Percentiles rank a stretch among this genome's conserved stretches.
Evolutionary conservation across 805 yeast genomes (phyloP).

Genomic region (Isabelozyma heimii): DNA sequence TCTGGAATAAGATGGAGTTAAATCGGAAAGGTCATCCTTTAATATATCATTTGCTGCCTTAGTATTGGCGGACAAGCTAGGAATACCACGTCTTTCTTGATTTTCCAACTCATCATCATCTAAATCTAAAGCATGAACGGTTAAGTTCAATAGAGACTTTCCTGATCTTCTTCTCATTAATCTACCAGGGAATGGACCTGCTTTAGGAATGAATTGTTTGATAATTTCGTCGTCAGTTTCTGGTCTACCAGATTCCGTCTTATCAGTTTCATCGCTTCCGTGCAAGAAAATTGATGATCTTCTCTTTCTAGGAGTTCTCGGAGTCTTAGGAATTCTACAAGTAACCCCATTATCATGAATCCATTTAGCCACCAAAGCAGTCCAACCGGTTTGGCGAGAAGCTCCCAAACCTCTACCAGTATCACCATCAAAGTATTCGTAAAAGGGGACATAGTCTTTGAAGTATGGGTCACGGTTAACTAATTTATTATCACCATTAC

Average conservation of each 20-base stretch:
- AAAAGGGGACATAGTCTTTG: conserved; percentile 73
- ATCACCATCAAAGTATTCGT: conserved; percentile 91
- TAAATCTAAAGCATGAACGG: conserved; percentile 65
- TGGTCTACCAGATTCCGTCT: conserved; percentile 13
- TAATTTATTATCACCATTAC: conserved; percentile 63
- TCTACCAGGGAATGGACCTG: conserved; percentile 50
- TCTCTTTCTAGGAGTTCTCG: conserved; percentile 28
- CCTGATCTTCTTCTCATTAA: conserved; percentile 68
- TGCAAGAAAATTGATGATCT: conserved; percentile 24
- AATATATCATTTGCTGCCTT: conserved; percentile 17
- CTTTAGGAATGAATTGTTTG: conserved; percentile 41
- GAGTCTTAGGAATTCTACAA: conserved; percentile 51
- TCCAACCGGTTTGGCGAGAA: conserved; percentile 96
- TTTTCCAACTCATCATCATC: conserved; percentile 54
- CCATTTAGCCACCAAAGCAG: conserved; percentile 87
- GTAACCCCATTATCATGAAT: conserved; percentile 85
- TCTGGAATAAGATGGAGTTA: conserved; percentile 18
- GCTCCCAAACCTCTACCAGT: conserved; percentile 94
- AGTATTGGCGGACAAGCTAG: conserved; percentile 10
- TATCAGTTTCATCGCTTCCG: conserved; percentile 11
- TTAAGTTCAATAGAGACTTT: conserved; percentile 66
- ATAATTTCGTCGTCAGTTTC: conserved; percentile 29
- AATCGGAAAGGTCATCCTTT: conserved; percentile 13
- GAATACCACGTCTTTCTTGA: conserved; percentile 13
- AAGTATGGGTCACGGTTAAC: conserved; percentile 64